phyloP scores from a whole-genome alignment of 352 stramenopile species.

The Pythium pyrilobum region DNA sequence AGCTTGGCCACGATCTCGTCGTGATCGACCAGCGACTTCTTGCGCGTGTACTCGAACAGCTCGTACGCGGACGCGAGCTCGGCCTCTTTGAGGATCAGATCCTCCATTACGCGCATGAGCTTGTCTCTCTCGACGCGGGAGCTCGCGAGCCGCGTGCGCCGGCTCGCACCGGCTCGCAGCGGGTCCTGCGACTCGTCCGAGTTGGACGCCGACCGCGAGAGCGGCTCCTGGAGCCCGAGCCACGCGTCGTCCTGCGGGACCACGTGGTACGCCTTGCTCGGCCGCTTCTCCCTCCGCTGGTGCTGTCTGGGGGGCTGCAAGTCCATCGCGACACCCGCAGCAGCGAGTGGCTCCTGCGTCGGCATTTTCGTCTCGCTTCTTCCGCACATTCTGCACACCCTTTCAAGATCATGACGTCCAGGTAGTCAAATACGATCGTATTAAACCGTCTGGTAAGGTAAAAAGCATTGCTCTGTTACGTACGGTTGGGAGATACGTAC shows the following conservation, averaged over 20 bases:
- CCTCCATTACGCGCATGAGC: conserved; percentile 56
- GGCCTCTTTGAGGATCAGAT: conserved; percentile 54
- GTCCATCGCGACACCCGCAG: conserved; percentile 2
- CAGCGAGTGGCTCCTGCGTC: not conserved
- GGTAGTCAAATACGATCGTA: not conserved
- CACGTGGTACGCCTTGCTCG: conserved; percentile 38
- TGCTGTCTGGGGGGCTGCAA: conserved; percentile 4
- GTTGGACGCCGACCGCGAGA: conserved; percentile 6
- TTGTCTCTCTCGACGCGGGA: conserved; percentile 43
- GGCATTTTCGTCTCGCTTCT: not conserved
- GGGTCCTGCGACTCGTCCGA: not conserved
- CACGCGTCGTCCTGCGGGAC: conserved; percentile 36
- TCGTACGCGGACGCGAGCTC: conserved; percentile 55
- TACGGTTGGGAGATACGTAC: conserved; percentile 5
- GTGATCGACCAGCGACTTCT: conserved; percentile 36
- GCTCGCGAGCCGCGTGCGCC: conserved; percentile 27
- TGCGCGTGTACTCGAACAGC: conserved; percentile 48
- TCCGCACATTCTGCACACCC: conserved; percentile 1
- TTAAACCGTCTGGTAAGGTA: not conserved
- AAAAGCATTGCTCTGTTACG: not conserved
- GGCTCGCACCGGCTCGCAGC: not conserved
- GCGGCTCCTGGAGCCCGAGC: conserved; percentile 24
- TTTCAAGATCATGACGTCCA: conserved; percentile 16
- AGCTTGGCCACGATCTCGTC: conserved; percentile 45
- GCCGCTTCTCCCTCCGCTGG: conserved; percentile 20